Evolutionary conservation across 2,329 filamentous ascomycete species (phyloP).

Genomic region (Fusarium sp.): DNA sequence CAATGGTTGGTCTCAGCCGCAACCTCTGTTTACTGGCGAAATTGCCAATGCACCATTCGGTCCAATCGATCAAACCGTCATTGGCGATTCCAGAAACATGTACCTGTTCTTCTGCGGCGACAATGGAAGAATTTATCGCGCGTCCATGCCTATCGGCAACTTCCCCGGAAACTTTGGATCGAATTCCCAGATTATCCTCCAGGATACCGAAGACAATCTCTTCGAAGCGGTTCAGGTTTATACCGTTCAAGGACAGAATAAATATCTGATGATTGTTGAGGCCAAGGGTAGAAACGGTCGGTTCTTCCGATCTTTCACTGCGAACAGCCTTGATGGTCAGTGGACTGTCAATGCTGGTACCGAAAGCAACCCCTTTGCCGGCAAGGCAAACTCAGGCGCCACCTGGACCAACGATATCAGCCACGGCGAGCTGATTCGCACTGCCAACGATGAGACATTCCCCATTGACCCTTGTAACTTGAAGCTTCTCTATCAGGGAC

Average conservation of each 20-base stretch:
- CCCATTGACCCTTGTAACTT: slow-evolving; percentile 72
- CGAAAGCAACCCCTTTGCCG: slow-evolving; percentile 70
- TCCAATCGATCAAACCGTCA: slow-evolving; percentile 71
- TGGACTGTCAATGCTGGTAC: slow-evolving; percentile 69
- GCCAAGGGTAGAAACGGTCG: slow-evolving; percentile 67
- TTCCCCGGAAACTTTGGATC: slow-evolving; percentile 72
- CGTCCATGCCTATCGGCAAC: slow-evolving; percentile 69
- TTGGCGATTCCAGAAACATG: slow-evolving; percentile 70
- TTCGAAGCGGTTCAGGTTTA: slow-evolving; percentile 77
- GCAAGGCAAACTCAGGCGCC: slow-evolving; percentile 72
- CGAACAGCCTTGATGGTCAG: slow-evolving; percentile 63
- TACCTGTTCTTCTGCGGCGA: slow-evolving; percentile 76
- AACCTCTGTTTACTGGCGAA: slow-evolving; percentile 67
- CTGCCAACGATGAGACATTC: slow-evolving; percentile 69
- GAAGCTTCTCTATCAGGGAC: slow-evolving; percentile 72
- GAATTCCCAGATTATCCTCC: slow-evolving; percentile 61
- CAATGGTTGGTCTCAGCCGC: slow-evolving; percentile 65
- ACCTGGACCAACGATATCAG: slow-evolving; percentile 74
- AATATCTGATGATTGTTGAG: slow-evolving; percentile 76
- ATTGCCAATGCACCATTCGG: slow-evolving; percentile 65
- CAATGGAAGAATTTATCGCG: slow-evolving; percentile 73
- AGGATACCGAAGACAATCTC: slow-evolving; percentile 66
- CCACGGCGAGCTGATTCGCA: slow-evolving; percentile 71
- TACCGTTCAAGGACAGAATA: slow-evolving; percentile 62
- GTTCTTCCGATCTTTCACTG: slow-evolving; percentile 75